A percentile compares a stretch with the other conserved stretches of the same genome.
Conservation (phyloP, 352 stramenopile genomes). For the Aphanomyces astaci region DNA sequence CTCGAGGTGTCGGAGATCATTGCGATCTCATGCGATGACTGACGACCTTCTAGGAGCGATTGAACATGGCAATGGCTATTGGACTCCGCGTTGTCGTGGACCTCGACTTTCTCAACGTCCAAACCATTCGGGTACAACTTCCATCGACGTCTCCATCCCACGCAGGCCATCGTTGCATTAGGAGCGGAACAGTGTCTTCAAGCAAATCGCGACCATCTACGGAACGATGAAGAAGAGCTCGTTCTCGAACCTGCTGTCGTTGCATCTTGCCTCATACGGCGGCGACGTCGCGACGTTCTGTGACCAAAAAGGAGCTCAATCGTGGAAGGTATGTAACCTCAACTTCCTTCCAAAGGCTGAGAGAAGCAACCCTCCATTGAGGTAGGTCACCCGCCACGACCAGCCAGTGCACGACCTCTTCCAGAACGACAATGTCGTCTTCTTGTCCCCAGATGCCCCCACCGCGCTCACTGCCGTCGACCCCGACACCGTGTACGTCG, state of each 20-base stretch:
- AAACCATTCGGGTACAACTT: conserved; percentile 46
- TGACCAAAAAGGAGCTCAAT: conserved; percentile 34
- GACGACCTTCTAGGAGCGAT: conserved; percentile 51
- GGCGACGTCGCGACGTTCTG: conserved; percentile 32
- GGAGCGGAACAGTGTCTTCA: conserved; percentile 73
- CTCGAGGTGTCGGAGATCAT: conserved; percentile 18
- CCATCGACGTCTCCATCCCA: not conserved
- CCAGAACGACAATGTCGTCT: conserved; percentile 44
- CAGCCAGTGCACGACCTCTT: conserved; percentile 49
- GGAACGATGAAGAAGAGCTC: conserved; percentile 67
- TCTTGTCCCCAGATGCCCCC: conserved; percentile 76
- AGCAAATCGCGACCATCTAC: conserved; percentile 69
- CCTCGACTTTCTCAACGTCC: conserved; percentile 40
- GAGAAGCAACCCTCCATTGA: not conserved
- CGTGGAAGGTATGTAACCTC: conserved; percentile 79
- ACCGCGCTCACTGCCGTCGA: conserved; percentile 52
- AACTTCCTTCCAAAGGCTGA: too few species aligned
- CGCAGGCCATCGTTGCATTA: conserved; percentile 18
- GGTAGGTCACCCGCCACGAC: conserved; percentile 28
- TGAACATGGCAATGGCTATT: conserved; percentile 34
- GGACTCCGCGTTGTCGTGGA: conserved; percentile 61
- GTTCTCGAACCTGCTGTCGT: conserved; percentile 48
- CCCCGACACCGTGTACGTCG: conserved; percentile 48
- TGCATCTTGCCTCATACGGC: conserved; percentile 47
- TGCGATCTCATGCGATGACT: not conserved